Conservation (phyloP, 768 basidiomycete species). For the Lactifluus hygrophoroides region DNA sequence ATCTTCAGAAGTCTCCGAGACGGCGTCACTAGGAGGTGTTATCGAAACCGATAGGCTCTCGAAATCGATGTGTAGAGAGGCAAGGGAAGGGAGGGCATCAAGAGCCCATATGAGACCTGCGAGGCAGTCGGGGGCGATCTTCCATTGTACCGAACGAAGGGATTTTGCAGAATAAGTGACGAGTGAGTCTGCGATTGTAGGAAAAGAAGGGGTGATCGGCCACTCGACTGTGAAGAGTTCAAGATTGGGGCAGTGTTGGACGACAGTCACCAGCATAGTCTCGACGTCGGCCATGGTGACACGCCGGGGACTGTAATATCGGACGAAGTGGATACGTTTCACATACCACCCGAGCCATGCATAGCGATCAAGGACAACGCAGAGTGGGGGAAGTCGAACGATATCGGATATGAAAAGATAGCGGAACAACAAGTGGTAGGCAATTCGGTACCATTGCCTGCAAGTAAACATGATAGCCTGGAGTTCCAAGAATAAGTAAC, state of each 20-base stretch:
- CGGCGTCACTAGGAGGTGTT: neutral
- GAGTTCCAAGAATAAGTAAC: neutral
- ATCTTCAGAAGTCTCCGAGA: slow-evolving; percentile 27
- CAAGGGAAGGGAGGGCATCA: slow-evolving; percentile 48
- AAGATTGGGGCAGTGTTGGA: slow-evolving; percentile 62
- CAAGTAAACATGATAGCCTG: slow-evolving; percentile 66
- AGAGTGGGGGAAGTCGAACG: slow-evolving; percentile 43
- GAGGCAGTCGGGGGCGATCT: slow-evolving; percentile 44
- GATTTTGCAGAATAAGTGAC: slow-evolving; percentile 40
- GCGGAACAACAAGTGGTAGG: slow-evolving; percentile 58
- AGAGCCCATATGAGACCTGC: slow-evolving; percentile 69
- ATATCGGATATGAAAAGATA: slow-evolving; percentile 62
- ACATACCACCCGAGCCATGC: slow-evolving; percentile 62
- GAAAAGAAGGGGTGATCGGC: slow-evolving; percentile 51
- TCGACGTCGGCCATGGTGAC: slow-evolving; percentile 43
- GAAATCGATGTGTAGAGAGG: slow-evolving; percentile 51
- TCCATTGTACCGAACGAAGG: slow-evolving; percentile 55
- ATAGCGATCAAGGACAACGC: slow-evolving; percentile 42
- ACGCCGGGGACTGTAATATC: slow-evolving; percentile 36
- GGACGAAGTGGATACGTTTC: slow-evolving; percentile 58
- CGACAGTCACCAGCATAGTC: slow-evolving; percentile 46
- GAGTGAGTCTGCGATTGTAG: slow-evolving; percentile 56
- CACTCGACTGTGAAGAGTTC: slow-evolving; percentile 65
- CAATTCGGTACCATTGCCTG: slow-evolving; percentile 51
- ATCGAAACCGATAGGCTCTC: slow-evolving; percentile 12